Evolutionary conservation across 805 yeast species (phyloP), one percentile per base, ranked within the genome.

Genomic region (Cyberlindnera nakhonratchasimensis): DNA sequence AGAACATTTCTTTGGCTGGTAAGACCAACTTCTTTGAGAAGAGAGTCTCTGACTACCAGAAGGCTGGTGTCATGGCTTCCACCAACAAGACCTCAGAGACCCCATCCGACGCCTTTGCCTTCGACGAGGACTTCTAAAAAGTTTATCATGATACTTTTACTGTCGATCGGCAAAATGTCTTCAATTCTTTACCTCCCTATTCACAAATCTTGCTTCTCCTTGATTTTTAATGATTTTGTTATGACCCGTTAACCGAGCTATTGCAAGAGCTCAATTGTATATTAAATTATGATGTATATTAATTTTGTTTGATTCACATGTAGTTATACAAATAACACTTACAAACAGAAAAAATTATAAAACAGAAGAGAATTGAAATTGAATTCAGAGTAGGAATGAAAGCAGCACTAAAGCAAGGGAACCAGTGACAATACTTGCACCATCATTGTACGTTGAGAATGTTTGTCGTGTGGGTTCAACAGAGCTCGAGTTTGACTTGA

Each of bases 11-110:
- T 8, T 79, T 91, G 57, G 95, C 97, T 46, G 99, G 99, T 70
- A 91, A 91, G 80, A 91, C 99, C 58, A 91, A 93, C 76, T 91
- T 91, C 80, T 91, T 91, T 64, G 99, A 91, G 77, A 91, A 91
- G 80, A 86, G 99, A 72, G 99, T 91, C 45, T 86, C 96, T 45
- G 99, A 91, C 70, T 91, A 91, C 72, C 99, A 91, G 73, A 93
- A 91, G 74, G 98, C 99, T 45, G 98, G 99, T 74, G 99, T 91
- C 61, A 91, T 91, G 93, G 91, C 96, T 53, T 74, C 75, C 53
- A 66, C 79, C 41, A 67, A 39, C 35, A 55, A 69, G 53, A 77
- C 79, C 55, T 63, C 72, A 48, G 70, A 68, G 48, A 54, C 64
- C 36, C 71, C 67, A 50, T 74, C 72, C 43, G 71, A 71, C 63